phyloP scores from a whole-genome alignment of 768 basidiomycete species.

The Mycena alexandri region DNA sequence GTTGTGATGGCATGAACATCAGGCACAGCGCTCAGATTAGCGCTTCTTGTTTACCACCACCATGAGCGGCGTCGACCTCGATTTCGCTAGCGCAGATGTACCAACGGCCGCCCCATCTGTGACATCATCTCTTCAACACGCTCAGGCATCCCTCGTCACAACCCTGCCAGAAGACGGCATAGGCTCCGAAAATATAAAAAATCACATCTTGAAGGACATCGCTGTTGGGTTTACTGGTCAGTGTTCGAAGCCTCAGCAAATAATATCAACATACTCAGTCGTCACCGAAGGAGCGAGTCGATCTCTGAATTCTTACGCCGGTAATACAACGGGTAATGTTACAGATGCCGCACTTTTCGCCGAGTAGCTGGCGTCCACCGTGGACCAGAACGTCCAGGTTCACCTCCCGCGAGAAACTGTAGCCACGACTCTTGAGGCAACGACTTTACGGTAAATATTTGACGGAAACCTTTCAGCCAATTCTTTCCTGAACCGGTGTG shows the following conservation, averaged over 20 bases:
- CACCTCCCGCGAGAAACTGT: conserved; percentile 34
- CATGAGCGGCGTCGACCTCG: conserved; percentile 7
- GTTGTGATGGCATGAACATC: too few species aligned
- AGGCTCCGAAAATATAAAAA: conserved; percentile 27
- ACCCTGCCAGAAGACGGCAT: conserved; percentile 28
- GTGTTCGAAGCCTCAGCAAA: not conserved
- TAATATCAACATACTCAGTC: not conserved
- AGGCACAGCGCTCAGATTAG: too few species aligned
- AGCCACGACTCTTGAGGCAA: conserved; percentile 24
- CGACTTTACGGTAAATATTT: conserved; percentile 11
- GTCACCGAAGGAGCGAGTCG: conserved; percentile 16
- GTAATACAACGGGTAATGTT: conserved; percentile 30
- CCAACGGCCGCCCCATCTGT: conserved; percentile 17
- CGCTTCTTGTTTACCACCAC: not conserved
- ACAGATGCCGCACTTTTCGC: conserved; percentile 32
- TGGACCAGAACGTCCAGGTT: conserved; percentile 34
- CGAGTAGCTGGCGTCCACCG: conserved; percentile 31
- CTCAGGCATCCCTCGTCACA: conserved; percentile 19
- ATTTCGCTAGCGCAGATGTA: conserved; percentile 23
- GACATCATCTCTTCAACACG: conserved; percentile 9
- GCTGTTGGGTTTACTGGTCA: conserved; percentile 31
- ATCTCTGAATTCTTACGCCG: conserved; percentile 24
- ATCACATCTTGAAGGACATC: conserved; percentile 31
- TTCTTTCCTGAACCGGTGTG: not conserved
- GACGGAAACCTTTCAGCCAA: not conserved